A percentile compares a stretch with the other conserved stretches of the same genome.
Conservation (phyloP, 495 filamentous ascomycete genomes). For the Neurospora sp. region DNA sequence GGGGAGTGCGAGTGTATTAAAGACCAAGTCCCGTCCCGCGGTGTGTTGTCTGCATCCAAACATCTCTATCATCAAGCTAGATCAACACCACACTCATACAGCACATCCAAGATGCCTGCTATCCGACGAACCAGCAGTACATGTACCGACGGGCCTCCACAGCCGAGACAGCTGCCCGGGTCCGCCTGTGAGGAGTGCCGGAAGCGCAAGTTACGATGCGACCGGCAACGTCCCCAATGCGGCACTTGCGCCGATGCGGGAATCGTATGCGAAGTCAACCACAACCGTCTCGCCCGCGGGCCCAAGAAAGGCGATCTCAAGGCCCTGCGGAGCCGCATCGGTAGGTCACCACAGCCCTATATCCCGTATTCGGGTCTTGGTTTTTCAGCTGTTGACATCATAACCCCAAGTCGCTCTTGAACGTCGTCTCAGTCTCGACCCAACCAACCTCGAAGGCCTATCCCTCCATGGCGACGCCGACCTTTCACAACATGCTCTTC, state of each 20-base stretch:
- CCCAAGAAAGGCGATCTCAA: slow-evolving; percentile 46
- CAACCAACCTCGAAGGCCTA: slow-evolving; percentile 7
- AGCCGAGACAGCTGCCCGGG: slow-evolving; percentile 32
- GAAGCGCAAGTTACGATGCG: slow-evolving; percentile 40
- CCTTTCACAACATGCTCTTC: slow-evolving; percentile 3
- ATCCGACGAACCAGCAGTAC: background rate
- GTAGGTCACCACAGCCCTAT: slow-evolving; percentile 17
- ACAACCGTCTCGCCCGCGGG: slow-evolving; percentile 35
- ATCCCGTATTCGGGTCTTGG: background rate
- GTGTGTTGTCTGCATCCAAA: background rate
- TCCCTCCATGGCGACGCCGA: slow-evolving; percentile 5
- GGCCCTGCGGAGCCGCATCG: slow-evolving; percentile 36
- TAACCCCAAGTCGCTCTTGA: slow-evolving; percentile 17
- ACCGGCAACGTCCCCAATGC: slow-evolving; percentile 42
- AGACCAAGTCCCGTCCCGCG: background rate
- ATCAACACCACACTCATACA: background rate
- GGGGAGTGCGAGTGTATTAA: background rate
- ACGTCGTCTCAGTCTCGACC: slow-evolving; percentile 28
- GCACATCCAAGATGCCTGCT: background rate
- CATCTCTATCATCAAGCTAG: background rate
- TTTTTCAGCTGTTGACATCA: background rate
- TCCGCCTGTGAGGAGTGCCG: slow-evolving; percentile 41
- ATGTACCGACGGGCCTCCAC: background rate
- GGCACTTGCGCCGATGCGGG: slow-evolving; percentile 40
- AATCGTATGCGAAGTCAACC: slow-evolving; percentile 38